Evolutionary conservation across 1,139 yeast species (phyloP), one percentile per base, ranked within the genome.

Genomic region (Suhomyces choctaworum): DNA sequence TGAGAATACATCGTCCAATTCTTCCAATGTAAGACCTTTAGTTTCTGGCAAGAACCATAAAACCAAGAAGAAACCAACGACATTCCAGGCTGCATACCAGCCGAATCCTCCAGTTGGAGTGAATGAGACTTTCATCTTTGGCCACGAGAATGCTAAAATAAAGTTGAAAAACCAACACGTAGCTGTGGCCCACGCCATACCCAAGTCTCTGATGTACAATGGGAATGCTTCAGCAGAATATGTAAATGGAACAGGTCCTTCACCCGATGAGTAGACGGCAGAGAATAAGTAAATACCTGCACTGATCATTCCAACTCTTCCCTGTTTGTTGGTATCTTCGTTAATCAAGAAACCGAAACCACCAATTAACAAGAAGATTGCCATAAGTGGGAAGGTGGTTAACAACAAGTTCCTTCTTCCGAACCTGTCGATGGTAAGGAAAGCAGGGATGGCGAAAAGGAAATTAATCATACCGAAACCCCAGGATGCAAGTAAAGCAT

Each of bases 211-310:
- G 44, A 86, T 82, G 51, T 85, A 84, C 48, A 87, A 70, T 36
- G 94, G 90, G 70, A 85, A 87, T 43, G 85, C 86, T 60, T 87
- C 95, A 11, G 95, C 95, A 21, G 94, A 82, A 55, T 86, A 85
- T 1, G 94, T 84, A 66, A 86, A 87, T 5, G 95, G 95, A 30
- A 87, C 94, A 10, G 95, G 95, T 27, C 96, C 96, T 63, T 84
- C 88, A 42, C 95, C 92, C 3, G 86, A 80, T 0, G 94, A 84
- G 61, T 87, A 87, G 43, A 83, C 82, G 27, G 78, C 73, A 0
- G 88, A 65, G 62, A 77, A 87, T 27, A 87, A 56, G 56, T 86
- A 87, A 39, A 87, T 80, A 48, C 95, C 95, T 36, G 78, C 61
- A 7, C 82, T 67, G 36, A 84, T 78, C 43, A 81, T 72, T 3